A percentile compares a stretch with the other conserved stretches of the same genome.
Evolutionary conservation across 2,329 filamentous ascomycete species (phyloP).

Genomic region (Penicillium concentricum): DNA sequence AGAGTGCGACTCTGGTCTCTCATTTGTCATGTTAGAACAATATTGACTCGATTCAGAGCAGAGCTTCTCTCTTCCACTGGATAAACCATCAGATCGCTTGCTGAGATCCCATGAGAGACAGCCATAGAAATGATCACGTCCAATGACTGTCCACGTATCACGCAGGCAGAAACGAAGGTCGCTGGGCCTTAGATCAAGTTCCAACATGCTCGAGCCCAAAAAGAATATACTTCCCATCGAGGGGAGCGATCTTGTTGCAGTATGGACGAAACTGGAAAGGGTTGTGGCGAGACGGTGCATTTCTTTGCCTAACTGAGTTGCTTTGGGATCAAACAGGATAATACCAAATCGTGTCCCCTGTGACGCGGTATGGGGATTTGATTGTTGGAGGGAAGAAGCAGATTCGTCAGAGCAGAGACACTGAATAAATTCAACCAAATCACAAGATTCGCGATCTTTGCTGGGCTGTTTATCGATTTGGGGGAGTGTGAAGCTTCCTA

Average conservation of each 20-base stretch:
- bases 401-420: slow-evolving; percentile 12
- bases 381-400: slow-evolving; percentile 9
- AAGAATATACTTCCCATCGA: slow-evolving; percentile 34
- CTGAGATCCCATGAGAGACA: slow-evolving; percentile 24
- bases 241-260: background rate
- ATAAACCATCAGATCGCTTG: background rate
- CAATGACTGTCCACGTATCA: slow-evolving; percentile 30
- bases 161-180: slow-evolving; percentile 25
- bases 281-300: slow-evolving; percentile 24
- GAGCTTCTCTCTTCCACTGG: background rate
- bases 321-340: slow-evolving; percentile 25
- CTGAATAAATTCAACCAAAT: slow-evolving; percentile 18
- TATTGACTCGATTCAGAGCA: background rate
- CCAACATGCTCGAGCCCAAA: slow-evolving; percentile 28
- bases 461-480: background rate
- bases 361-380: slow-evolving; percentile 23
- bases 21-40: background rate
- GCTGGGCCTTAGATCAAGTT: slow-evolving; percentile 10
- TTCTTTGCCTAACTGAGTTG: slow-evolving; percentile 20
- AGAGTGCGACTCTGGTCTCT: background rate
- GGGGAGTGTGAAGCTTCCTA: background rate
- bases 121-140: slow-evolving; percentile 33
- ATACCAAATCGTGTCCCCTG: slow-evolving; percentile 26
- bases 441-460: background rate
- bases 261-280: slow-evolving; percentile 12